Percentiles rank a stretch among this genome's conserved stretches.
Conservation (phyloP, 805 yeast genomes). For the Scheffersomyces lignosus region DNA sequence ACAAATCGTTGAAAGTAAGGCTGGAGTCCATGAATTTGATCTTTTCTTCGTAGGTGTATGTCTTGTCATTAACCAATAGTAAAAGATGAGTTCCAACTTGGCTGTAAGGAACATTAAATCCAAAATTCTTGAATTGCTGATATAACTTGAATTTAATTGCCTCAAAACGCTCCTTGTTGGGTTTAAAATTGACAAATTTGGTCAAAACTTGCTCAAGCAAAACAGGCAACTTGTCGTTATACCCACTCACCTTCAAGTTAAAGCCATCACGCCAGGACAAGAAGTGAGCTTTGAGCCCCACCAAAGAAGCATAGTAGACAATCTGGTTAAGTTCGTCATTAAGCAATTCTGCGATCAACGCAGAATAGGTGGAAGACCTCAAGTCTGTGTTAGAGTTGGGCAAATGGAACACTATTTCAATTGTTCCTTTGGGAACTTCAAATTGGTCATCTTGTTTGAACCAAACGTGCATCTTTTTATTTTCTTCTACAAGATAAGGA, state of each 20-base stretch:
- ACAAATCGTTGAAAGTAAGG: slow-evolving; percentile 51
- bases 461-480: slow-evolving; percentile 66
- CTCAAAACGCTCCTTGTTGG: slow-evolving; percentile 60
- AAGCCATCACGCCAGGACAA: slow-evolving; percentile 69
- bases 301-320: slow-evolving; percentile 81
- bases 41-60: slow-evolving; percentile 67
- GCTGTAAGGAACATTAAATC: slow-evolving; percentile 72
- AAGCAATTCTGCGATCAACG: slow-evolving; percentile 66
- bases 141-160: slow-evolving; percentile 62
- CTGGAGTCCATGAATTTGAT: slow-evolving; percentile 42
- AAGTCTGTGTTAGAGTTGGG: slow-evolving; percentile 67
- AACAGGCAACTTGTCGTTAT: slow-evolving; percentile 73
- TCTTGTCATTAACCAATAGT: slow-evolving; percentile 66
- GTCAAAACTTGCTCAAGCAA: slow-evolving; percentile 62
- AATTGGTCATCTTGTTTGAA: slow-evolving; percentile 87
- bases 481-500: slow-evolving; percentile 62
- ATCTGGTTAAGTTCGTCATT: slow-evolving; percentile 75
- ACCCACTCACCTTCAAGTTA: slow-evolving; percentile 69
- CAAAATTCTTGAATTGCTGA: slow-evolving; percentile 67
- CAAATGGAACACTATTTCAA: slow-evolving; percentile 61
- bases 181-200: slow-evolving; percentile 49
- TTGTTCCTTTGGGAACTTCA: slow-evolving; percentile 81
- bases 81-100: slow-evolving; percentile 69
- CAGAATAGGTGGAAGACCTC: slow-evolving; percentile 54
- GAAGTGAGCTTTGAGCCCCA: slow-evolving; percentile 65